Percentiles rank a stretch among this genome's conserved stretches.
phyloP scores from a whole-genome alignment of 352 stramenopile genomes.

The Albugo laibachii region DNA sequence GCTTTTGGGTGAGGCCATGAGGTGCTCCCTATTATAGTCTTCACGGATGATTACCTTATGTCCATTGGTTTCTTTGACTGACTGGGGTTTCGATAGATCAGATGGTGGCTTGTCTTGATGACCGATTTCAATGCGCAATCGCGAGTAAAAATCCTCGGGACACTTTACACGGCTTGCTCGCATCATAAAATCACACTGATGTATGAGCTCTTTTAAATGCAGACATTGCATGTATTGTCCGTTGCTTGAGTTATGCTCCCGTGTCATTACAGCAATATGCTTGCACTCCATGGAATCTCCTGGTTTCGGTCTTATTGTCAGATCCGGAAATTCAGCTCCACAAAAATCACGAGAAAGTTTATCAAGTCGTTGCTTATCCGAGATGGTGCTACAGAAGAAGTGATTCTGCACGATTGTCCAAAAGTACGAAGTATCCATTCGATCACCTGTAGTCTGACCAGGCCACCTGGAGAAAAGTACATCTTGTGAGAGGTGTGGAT shows the following conservation, averaged over 20 bases:
- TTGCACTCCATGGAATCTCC: conserved; percentile 8
- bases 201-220: conserved; percentile 22
- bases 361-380: conserved; percentile 56
- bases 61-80: conserved; percentile 2
- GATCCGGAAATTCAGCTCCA: conserved; percentile 41
- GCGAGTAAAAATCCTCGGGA: conserved; percentile 23
- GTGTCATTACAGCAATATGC: conserved; percentile 16
- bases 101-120: conserved; percentile 4
- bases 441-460: conserved; percentile 34
- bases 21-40: no score
- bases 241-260: conserved; percentile 8
- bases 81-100: neutral
- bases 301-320: conserved; percentile 22
- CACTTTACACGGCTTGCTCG: conserved; percentile 39
- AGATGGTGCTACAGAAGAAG: conserved; percentile 39
- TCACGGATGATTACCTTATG: neutral
- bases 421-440: conserved; percentile 58
- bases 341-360: conserved; percentile 42
- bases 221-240: conserved; percentile 10
- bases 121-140: conserved; percentile 24
- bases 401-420: conserved; percentile 49
- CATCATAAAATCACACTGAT: conserved; percentile 72
- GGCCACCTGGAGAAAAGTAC: conserved; percentile 72
- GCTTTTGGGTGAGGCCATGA: no score
- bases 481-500: no score